Conservation (phyloP, 352 stramenopile species). For the Phytophthora rubi region DNA sequence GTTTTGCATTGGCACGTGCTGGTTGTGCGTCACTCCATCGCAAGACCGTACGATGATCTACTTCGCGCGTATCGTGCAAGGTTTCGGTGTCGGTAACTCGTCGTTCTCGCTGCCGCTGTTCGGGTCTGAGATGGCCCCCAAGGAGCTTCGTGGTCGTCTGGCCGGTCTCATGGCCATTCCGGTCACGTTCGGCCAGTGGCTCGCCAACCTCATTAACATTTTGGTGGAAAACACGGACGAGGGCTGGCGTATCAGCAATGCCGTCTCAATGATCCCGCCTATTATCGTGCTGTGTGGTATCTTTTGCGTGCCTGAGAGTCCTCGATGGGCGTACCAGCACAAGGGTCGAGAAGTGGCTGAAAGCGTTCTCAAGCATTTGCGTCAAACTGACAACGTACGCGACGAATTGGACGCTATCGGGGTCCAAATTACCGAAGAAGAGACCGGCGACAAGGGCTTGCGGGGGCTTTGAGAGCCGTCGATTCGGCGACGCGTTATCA, state of each 20-base stretch:
- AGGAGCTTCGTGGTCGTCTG: constrained; percentile 45
- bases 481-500: constrained; percentile 34
- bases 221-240: constrained; percentile 29
- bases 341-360: constrained; percentile 35
- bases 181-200: constrained; percentile 37
- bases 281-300: constrained; percentile 53
- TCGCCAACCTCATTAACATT: constrained; percentile 47
- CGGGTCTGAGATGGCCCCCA: constrained; percentile 49
- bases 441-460: constrained; percentile 28
- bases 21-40: constrained; percentile 32
- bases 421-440: constrained; percentile 42
- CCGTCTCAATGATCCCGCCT: constrained; percentile 36
- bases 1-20: constrained; percentile 43
- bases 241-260: constrained; percentile 49
- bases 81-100: constrained; percentile 42
- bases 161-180: constrained; percentile 39
- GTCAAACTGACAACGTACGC: constrained; percentile 32
- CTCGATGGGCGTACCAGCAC: constrained; percentile 40
- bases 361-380: constrained; percentile 37
- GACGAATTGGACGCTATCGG: constrained; percentile 49
- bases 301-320: constrained; percentile 42
- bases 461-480: constrained; percentile 38
- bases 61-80: constrained; percentile 43
- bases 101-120: constrained; percentile 46
- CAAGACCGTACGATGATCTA: constrained; percentile 33